These are phyloP conservation scores for Petunia axillaris DNA, from an alignment of 257 asterid genomes.

Conservation along the genomic window DNA sequence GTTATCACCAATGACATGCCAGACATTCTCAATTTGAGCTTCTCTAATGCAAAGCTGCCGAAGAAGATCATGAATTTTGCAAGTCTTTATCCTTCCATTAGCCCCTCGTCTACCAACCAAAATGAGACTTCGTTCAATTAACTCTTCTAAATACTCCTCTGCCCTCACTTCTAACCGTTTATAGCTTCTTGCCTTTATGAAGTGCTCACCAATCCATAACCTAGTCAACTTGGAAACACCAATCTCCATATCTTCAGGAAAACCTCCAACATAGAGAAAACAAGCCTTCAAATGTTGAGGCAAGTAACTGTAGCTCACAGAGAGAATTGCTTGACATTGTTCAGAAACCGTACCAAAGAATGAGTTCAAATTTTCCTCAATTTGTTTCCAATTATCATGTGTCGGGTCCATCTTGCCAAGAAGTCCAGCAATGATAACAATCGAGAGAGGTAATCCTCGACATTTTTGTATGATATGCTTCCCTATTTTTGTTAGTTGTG, in stretches of 20 bases:
- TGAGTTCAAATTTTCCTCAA: conserved; percentile 19
- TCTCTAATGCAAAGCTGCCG: conserved; percentile 23
- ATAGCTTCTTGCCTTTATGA: neutral
- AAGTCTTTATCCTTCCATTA: conserved; percentile 16
- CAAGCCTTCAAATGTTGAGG: conserved; percentile 27
- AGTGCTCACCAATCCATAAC: conserved; percentile 29
- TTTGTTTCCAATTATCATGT: neutral
- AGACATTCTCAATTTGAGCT: conserved; percentile 20
- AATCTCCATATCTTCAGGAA: conserved; percentile 23
- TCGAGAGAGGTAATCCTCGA: conserved; percentile 17
- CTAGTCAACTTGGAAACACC: neutral
- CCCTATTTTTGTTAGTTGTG: neutral
- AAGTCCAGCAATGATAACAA: neutral
- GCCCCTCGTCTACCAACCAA: conserved; percentile 4
- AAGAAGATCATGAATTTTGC: conserved; percentile 31
- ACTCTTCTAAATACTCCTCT: conserved; percentile 24
- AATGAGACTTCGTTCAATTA: conserved; percentile 20
- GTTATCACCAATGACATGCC: neutral
- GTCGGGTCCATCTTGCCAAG: neutral
- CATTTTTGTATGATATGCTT: neutral
- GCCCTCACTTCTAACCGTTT: conserved; percentile 1
- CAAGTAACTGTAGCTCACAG: conserved; percentile 29
- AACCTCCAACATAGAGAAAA: conserved; percentile 29
- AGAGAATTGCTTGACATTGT: conserved; percentile 20
- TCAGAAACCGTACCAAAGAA: neutral